Evolutionary conservation across 2,329 filamentous ascomycete genomes (phyloP).

Genomic region (Penicillium digitatum): DNA sequence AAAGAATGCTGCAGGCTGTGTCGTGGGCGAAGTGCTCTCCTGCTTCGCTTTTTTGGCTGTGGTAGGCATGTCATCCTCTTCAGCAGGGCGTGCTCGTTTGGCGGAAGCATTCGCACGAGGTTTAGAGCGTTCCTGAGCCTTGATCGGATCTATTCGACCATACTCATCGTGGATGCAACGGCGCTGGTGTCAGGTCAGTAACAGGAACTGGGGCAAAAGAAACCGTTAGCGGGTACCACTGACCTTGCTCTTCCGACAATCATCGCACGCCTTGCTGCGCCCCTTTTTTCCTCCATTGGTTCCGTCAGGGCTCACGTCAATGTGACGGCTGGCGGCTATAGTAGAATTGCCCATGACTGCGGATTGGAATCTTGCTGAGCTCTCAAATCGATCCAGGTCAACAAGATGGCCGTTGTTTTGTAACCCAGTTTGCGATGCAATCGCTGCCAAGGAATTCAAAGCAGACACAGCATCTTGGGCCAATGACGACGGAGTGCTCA

Average conservation of each 20-base stretch:
- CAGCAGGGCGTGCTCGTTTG: conserved; percentile 51
- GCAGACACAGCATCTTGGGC: conserved; percentile 40
- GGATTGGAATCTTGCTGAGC: conserved; percentile 24
- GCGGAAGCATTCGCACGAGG: conserved; percentile 55
- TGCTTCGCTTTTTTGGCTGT: conserved; percentile 36
- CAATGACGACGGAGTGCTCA: conserved; percentile 32
- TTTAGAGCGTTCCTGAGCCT: conserved; percentile 59
- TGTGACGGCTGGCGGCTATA: conserved; percentile 22
- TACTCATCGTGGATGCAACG: conserved; percentile 65
- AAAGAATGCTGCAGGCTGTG: conserved; percentile 21
- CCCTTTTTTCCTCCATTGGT: conserved; percentile 51
- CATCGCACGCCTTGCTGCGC: conserved; percentile 61
- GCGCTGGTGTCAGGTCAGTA: conserved; percentile 45
- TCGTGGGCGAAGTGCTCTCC: conserved; percentile 30
- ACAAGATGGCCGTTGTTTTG: conserved; percentile 25
- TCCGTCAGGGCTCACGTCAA: conserved; percentile 35
- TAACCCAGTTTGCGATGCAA: conserved; percentile 36
- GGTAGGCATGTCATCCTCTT: conserved; percentile 31
- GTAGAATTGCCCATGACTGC: conserved; percentile 28
- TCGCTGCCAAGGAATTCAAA: conserved; percentile 38
- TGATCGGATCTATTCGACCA: conserved; percentile 61
- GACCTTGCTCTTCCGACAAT: conserved; percentile 66
- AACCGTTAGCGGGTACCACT: conserved; percentile 22
- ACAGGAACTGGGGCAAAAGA: conserved; percentile 4
- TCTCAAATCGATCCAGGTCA: conserved; percentile 31